Evolutionary conservation across 345 rosid genomes (phyloP).

Genomic region (Populus simonii): DNA sequence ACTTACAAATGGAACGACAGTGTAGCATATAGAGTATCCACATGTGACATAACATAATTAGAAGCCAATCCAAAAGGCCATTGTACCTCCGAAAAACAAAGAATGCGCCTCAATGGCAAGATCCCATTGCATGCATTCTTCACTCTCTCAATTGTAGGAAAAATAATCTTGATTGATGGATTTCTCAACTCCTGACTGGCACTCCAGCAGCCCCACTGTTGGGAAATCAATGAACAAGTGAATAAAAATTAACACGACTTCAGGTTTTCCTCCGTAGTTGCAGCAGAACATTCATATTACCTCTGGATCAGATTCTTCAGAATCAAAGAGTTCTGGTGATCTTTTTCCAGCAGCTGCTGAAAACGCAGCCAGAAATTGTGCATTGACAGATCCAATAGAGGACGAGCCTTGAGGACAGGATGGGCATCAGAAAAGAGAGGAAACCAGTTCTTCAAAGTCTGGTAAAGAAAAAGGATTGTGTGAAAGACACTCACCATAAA

Average conservation of each 20-base stretch:
- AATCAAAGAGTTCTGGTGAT: slow-evolving; percentile 48
- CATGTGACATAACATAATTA: background rate
- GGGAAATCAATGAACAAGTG: slow-evolving; percentile 15
- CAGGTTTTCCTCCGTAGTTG: slow-evolving; percentile 10
- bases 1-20: background rate
- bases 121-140: slow-evolving; percentile 60
- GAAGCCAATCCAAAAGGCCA: background rate
- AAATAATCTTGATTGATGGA: slow-evolving; percentile 70
- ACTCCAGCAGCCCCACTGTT: slow-evolving; percentile 97
- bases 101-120: slow-evolving; percentile 61
- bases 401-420: slow-evolving; percentile 63
- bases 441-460: background rate
- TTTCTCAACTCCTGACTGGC: slow-evolving; percentile 68
- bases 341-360: slow-evolving; percentile 81
- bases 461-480: background rate
- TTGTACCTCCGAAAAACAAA: slow-evolving; percentile 87
- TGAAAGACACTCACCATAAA: slow-evolving; percentile 55
- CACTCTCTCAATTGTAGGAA: slow-evolving; percentile 82
- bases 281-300: slow-evolving; percentile 32
- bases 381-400: slow-evolving; percentile 66
- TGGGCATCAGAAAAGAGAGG: background rate
- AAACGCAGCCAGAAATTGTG: slow-evolving; percentile 77
- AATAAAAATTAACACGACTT: slow-evolving; percentile 4
- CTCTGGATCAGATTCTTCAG: slow-evolving; percentile 97
- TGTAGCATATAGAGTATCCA: slow-evolving; percentile 7